Conservation (phyloP, 2,329 filamentous ascomycete species). For the Ceratocystis variospora region DNA sequence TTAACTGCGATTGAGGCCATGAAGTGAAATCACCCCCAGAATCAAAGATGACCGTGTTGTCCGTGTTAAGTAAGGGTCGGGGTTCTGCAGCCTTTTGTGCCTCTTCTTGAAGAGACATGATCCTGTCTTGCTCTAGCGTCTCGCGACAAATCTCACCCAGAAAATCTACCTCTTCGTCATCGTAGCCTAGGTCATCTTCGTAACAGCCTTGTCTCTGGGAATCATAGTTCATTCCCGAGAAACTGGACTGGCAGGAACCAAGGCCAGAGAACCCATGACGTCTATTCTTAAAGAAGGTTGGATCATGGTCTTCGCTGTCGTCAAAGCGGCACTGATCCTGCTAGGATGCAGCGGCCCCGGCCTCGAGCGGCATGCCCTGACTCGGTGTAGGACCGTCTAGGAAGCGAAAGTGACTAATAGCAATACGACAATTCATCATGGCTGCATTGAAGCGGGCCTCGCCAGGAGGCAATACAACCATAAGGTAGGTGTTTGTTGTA, state of each 20-base stretch:
- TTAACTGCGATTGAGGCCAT: not conserved
- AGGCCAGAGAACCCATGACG: not conserved
- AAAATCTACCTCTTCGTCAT: constrained; percentile 3
- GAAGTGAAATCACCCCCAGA: not conserved
- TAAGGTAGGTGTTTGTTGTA: constrained; percentile 94
- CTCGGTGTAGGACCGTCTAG: constrained; percentile 36
- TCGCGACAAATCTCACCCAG: constrained; percentile 4
- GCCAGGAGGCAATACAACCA: constrained; percentile 78
- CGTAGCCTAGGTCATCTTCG: not conserved
- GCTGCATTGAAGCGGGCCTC: constrained; percentile 86
- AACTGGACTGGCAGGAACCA: not conserved
- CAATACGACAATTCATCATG: constrained; percentile 78
- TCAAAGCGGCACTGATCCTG: constrained; percentile 14
- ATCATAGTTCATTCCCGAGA: not conserved
- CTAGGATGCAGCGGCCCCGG: constrained; percentile 15
- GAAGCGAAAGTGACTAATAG: constrained; percentile 64
- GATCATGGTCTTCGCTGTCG: constrained; percentile 1
- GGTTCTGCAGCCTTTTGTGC: not conserved
- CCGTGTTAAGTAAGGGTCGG: not conserved
- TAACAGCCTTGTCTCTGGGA: not conserved
- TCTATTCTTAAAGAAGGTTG: not conserved
- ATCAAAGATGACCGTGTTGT: not conserved
- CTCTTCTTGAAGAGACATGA: not conserved
- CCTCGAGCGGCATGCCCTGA: constrained; percentile 11
- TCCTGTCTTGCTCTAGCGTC: constrained; percentile 1